Conservation (phyloP, 2,329 filamentous ascomycete species). For the Thielaviopsis punctulata region DNA sequence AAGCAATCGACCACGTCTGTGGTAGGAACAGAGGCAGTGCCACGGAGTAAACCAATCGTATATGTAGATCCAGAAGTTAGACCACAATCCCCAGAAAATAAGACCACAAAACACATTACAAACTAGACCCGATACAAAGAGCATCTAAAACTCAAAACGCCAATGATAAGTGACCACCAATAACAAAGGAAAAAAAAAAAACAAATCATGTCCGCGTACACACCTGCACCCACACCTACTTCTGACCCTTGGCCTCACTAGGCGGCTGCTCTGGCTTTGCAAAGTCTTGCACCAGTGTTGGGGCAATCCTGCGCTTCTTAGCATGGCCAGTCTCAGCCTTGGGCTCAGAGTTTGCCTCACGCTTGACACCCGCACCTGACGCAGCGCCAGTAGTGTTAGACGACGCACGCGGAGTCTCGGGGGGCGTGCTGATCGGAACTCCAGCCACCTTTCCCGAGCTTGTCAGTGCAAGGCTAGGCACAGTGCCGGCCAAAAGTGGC, state of each 20-base stretch:
- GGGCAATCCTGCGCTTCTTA: conserved; percentile 56
- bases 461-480: conserved; percentile 60
- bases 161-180: neutral
- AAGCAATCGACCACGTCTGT: neutral
- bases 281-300: conserved; percentile 25
- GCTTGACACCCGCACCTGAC: conserved; percentile 29
- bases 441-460: conserved; percentile 46
- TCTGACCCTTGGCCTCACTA: neutral
- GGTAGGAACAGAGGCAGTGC: neutral
- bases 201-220: neutral
- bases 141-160: neutral
- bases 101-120: too few relatives aligned
- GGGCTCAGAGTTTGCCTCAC: conserved; percentile 39
- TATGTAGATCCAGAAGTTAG: too few relatives aligned
- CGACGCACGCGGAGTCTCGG: conserved; percentile 54
- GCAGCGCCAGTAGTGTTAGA: neutral
- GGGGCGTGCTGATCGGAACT: conserved; percentile 72
- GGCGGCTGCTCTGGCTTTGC: neutral
- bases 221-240: neutral
- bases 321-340: conserved; percentile 35
- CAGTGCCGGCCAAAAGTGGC: conserved; percentile 54
- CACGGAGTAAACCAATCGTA: too few relatives aligned
- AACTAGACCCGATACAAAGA: neutral
- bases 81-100: neutral
- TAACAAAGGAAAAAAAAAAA: too few relatives aligned